Evolutionary conservation across 1,284 basidiomycete genomes (phyloP), one percentile per base, ranked within the genome.

Genomic region (Caloboletus inedulis): DNA sequence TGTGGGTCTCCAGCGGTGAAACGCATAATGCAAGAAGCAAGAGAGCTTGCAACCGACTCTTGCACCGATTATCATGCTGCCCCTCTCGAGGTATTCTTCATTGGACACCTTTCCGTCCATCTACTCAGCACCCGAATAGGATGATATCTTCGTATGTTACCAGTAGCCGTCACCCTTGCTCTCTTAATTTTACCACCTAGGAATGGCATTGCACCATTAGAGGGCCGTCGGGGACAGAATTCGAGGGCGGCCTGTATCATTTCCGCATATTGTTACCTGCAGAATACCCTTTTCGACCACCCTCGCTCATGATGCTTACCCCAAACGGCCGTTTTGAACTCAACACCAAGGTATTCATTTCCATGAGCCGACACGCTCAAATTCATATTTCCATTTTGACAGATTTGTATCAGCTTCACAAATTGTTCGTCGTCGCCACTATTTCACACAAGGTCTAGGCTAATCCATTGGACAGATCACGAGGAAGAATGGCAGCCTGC

Each of bases 181-280:
- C 47, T 58, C 69, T 74, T 69, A 25, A 55, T 70, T 59, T 62
- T 61, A 43, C 33, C 44, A 9, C 46, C 35, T 12, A 91, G 88
- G 94, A 97, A 77, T 99, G 96, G 96, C 95, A 98, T 68, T 98
- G 94, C 64, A 98, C 96, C 7, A 78, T 98, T 46, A 85, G 93
- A 56, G 96, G 95, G 1, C 85, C 95, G 3, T 63, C 80, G 18
- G 91, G 85, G 5, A 94, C 89, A 27, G 94, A 96, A 64, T 98
- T 91, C 59, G 91, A 95, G 65, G 91, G 91, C 52, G 91, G 92
- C 56, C 69, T 89, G 47, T 98, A 98, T 72, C 94, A 98, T 72
- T 88, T 96, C 64, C 85, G 94, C 49, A 92, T 98, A 65, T 70
- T 93, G 19, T 76, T 98, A 7, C 95, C 95, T 3, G 84, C 93